Conservation (phyloP, 768 basidiomycete species). For the Leccinum arenicola region DNA sequence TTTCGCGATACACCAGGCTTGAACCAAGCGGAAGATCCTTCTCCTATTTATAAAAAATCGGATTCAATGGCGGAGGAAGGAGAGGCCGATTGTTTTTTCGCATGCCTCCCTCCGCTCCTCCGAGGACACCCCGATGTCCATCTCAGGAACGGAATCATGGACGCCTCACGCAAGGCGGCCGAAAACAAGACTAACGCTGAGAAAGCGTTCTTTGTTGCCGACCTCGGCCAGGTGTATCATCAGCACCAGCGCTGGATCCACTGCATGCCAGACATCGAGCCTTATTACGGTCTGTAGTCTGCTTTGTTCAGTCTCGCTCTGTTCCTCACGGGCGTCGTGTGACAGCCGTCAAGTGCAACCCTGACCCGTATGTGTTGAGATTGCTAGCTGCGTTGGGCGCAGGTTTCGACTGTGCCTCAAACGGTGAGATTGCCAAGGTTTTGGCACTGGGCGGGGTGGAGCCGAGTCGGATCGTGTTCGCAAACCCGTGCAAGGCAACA, state of each 20-base stretch:
- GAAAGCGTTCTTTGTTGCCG: conserved; percentile 94
- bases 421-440: conserved; percentile 85
- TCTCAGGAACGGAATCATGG: conserved; percentile 74
- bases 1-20: conserved; percentile 22
- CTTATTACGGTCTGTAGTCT: conserved; percentile 78
- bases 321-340: conserved; percentile 24
- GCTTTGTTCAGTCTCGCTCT: conserved; percentile 17
- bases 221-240: conserved; percentile 81
- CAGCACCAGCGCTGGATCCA: conserved; percentile 83
- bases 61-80: conserved; percentile 37
- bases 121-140: conserved; percentile 72
- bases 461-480: conserved; percentile 88
- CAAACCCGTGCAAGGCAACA: conserved; percentile 97
- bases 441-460: conserved; percentile 70
- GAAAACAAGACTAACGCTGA: conserved; percentile 72
- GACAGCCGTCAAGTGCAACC: conserved; percentile 95
- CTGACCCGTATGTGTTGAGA: conserved; percentile 90
- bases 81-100: conserved; percentile 49
- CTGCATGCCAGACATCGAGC: conserved; percentile 81
- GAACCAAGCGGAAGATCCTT: conserved; percentile 7
- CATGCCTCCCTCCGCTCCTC: conserved; percentile 62
- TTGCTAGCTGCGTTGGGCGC: conserved; percentile 86
- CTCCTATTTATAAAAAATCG: conserved; percentile 43
- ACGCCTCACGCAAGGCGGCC: conserved; percentile 49
- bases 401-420: conserved; percentile 97